phyloP scores from a whole-genome alignment of 2,329 filamentous ascomycete genomes.

The Aspergillus hortae region DNA sequence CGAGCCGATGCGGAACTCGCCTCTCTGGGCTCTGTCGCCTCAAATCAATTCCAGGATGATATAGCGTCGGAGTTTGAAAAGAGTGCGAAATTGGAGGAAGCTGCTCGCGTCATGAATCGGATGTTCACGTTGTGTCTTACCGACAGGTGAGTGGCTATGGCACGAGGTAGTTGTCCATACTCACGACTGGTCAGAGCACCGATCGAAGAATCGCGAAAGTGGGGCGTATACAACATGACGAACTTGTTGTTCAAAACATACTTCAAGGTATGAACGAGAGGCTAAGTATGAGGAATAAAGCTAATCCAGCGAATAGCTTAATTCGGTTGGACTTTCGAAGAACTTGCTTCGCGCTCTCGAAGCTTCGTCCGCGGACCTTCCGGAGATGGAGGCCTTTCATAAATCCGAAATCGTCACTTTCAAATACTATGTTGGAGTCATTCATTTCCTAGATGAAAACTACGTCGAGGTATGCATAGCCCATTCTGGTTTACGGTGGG shows the following conservation, averaged over 20 bases:
- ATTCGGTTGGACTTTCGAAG: conserved; percentile 82
- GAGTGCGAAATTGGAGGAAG: conserved; percentile 84
- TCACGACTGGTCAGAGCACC: conserved; percentile 57
- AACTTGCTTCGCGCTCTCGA: conserved; percentile 82
- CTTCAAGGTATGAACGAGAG: conserved; percentile 61
- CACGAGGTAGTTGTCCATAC: neutral
- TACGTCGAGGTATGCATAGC: conserved; percentile 64
- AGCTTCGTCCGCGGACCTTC: conserved; percentile 76
- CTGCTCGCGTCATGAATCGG: conserved; percentile 82
- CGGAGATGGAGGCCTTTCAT: conserved; percentile 73
- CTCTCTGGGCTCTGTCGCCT: conserved; percentile 46
- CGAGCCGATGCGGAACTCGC: conserved; percentile 72
- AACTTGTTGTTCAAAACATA: conserved; percentile 98
- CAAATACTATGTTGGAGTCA: conserved; percentile 90
- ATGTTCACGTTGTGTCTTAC: conserved; percentile 88
- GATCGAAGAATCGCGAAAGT: conserved; percentile 88
- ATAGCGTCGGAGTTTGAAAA: conserved; percentile 72
- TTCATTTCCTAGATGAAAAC: conserved; percentile 93
- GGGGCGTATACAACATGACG: conserved; percentile 93
- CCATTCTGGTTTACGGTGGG: neutral
- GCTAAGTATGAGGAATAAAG: conserved; percentile 2
- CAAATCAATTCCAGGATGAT: conserved; percentile 69
- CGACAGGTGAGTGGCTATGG: conserved; percentile 65
- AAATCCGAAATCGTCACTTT: conserved; percentile 91
- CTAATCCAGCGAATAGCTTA: conserved; percentile 52